A percentile compares a stretch with the other conserved stretches of the same genome.
phyloP scores from a whole-genome alignment of 306 rosid species.

The Dryas octopetala region DNA sequence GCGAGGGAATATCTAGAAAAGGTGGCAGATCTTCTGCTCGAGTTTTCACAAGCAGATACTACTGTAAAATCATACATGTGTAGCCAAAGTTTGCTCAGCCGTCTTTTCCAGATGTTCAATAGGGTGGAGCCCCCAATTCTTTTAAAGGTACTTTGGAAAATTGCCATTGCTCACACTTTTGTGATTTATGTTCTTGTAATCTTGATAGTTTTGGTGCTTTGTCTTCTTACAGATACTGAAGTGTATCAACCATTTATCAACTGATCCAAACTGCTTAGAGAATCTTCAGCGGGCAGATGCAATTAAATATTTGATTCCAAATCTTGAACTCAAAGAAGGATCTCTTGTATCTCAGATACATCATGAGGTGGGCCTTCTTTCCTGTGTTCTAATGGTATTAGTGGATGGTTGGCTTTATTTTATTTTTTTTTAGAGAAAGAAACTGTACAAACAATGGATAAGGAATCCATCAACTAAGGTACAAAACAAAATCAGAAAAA shows the following conservation, averaged over 20 bases:
- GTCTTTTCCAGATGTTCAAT: constrained; percentile 98
- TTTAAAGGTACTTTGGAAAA: constrained; percentile 59
- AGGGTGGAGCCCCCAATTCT: constrained; percentile 97
- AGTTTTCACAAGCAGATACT: constrained; percentile 96
- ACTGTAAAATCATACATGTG: constrained; percentile 91
- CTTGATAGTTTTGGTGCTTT: constrained; percentile 30
- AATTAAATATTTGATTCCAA: constrained; percentile 93
- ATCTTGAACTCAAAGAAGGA: constrained; percentile 97
- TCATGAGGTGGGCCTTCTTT: constrained; percentile 64
- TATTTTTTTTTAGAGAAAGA: no score
- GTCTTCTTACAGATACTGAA: constrained; percentile 64
- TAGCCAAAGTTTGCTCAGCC: constrained; percentile 97
- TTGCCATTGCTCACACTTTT: background rate
- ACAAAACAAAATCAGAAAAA: no score
- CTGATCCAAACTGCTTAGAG: constrained; percentile 99
- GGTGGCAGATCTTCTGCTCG: constrained; percentile 98
- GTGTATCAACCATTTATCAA: constrained; percentile 89
- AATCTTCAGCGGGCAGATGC: constrained; percentile 99
- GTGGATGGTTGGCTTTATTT: constrained; percentile 3
- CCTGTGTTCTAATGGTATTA: constrained; percentile 12
- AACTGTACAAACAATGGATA: no score
- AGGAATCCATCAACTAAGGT: no score
- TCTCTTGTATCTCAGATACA: constrained; percentile 89
- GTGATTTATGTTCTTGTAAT: constrained; percentile 11
- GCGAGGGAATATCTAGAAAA: constrained; percentile 94